Base-by-base conservation (phyloP, 1,139 yeast genomes). In the Diutina scorzettiae region DNA sequence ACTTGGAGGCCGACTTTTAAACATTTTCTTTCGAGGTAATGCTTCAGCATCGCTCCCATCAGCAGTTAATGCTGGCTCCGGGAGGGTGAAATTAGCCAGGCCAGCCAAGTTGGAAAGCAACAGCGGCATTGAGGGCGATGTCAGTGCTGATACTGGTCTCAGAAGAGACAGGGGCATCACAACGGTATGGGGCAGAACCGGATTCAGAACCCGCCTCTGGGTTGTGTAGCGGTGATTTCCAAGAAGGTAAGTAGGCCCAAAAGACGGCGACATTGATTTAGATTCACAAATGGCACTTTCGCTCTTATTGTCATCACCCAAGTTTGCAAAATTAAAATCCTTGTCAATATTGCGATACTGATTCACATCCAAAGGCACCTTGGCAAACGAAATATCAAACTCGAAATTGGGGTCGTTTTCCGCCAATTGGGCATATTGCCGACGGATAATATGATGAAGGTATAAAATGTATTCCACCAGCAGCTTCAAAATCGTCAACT, bases 401-500 rank as follows among this genome's bases (percentile, higher is more conserved):
- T 64, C 54, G 42, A 59, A 58, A 18, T 51, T 48, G 2, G 62
- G 45, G 46, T 53, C 40, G 47, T 43, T 49, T 12, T 43, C 28
- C 44, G 53, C 42, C 45, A 67, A 52, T 49, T 72, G 53, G 45
- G 59, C 54, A 45, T 63, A 63, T 51, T 73, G 78, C 45, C 70
- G 59, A 45, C 66, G 66, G 34, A 78, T 67, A 9, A 77, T 69
- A 44, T 71, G 68, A 54, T 82, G 87, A 41, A 84, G 64, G 53
- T 81, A 81, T 47, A 76, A 67, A 47, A 84, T 78, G 54, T 84
- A 83, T 51, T 82, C 89, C 23, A 84, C 95, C 1, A 91, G 78
- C 18, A 86, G 81, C 57, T 83, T 86, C 40, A 84, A 62, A 24
- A 84, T 82, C 12, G 87, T 84, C 47, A 84, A 69, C 58, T 84